Percentiles rank a stretch among this genome's conserved stretches.
These are phyloP conservation scores for Trametes meyenii DNA, from an alignment of 768 basidiomycete species.

Conservation along the genomic window DNA sequence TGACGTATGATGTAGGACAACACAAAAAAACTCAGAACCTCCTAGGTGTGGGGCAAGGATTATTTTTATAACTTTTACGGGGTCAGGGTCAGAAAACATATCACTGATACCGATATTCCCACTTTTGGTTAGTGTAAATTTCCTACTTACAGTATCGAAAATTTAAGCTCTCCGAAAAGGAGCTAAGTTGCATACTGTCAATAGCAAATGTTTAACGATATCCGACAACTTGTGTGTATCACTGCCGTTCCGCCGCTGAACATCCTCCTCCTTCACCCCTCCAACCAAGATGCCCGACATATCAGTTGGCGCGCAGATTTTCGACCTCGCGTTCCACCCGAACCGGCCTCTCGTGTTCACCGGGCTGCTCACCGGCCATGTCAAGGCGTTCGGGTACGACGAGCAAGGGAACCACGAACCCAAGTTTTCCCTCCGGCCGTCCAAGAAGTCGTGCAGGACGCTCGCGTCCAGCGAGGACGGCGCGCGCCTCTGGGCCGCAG, in stretches of 20 bases:
- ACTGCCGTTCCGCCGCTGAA: too few species aligned
- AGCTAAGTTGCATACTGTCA: too few species aligned
- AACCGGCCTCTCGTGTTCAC: slow-evolving; percentile 68
- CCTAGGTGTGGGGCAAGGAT: too few species aligned
- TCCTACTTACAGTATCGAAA: neutral
- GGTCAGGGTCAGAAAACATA: too few species aligned
- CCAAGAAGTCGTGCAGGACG: slow-evolving; percentile 82
- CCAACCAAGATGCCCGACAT: slow-evolving; percentile 57
- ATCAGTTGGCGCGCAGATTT: slow-evolving; percentile 74
- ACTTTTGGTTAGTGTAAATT: too few species aligned
- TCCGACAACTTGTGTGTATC: too few species aligned
- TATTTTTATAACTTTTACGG: too few species aligned
- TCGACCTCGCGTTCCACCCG: slow-evolving; percentile 90
- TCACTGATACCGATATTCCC: too few species aligned
- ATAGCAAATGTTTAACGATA: too few species aligned
- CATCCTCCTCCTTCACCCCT: neutral
- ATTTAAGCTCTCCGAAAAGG: too few species aligned
- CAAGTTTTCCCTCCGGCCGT: slow-evolving; percentile 68
- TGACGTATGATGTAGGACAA: too few species aligned
- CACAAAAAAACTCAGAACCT: too few species aligned
- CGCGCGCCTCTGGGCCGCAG: slow-evolving; percentile 69
- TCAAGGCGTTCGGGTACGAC: slow-evolving; percentile 82
- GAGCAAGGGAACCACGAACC: slow-evolving; percentile 62
- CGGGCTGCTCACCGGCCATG: slow-evolving; percentile 78
- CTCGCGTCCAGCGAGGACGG: slow-evolving; percentile 73